Evolutionary conservation across 176 grass and related monocot genomes (phyloP).

Genomic region (Poa annua): DNA sequence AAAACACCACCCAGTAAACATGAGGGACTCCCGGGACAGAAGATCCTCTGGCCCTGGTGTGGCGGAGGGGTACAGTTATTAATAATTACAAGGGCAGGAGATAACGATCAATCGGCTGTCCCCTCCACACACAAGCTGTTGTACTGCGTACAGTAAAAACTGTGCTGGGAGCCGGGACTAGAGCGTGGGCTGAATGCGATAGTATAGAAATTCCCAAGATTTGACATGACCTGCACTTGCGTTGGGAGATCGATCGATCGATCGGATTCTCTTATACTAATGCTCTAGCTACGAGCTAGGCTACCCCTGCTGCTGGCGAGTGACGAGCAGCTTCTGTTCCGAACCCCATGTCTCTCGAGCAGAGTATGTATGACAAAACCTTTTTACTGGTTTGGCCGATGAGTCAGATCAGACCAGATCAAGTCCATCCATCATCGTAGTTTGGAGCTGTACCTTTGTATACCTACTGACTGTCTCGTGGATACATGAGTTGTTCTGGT

Average conservation of each 20-base stretch:
- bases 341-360: slow-evolving; percentile 23
- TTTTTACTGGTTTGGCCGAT: slow-evolving; percentile 39
- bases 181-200: slow-evolving; percentile 42
- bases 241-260: slow-evolving; percentile 22
- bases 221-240: slow-evolving; percentile 39
- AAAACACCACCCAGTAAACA: not conserved
- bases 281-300: not conserved
- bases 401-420: slow-evolving; percentile 41
- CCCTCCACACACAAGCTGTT: slow-evolving; percentile 32
- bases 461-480: slow-evolving; percentile 39
- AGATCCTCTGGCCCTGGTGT: slow-evolving; percentile 29
- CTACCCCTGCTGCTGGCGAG: not conserved
- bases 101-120: slow-evolving; percentile 83
- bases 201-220: slow-evolving; percentile 40
- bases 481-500: slow-evolving; percentile 29
- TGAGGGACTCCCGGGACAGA: not conserved
- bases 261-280: slow-evolving; percentile 31
- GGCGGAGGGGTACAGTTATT: slow-evolving; percentile 39
- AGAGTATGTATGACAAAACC: slow-evolving; percentile 22
- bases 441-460: slow-evolving; percentile 52
- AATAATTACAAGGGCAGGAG: slow-evolving; percentile 60
- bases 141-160: slow-evolving; percentile 2
- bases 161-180: not conserved
- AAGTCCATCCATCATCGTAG: slow-evolving; percentile 39
- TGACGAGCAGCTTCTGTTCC: slow-evolving; percentile 35